Conservation (phyloP, 306 rosid species). For the Alnus rubra region DNA sequence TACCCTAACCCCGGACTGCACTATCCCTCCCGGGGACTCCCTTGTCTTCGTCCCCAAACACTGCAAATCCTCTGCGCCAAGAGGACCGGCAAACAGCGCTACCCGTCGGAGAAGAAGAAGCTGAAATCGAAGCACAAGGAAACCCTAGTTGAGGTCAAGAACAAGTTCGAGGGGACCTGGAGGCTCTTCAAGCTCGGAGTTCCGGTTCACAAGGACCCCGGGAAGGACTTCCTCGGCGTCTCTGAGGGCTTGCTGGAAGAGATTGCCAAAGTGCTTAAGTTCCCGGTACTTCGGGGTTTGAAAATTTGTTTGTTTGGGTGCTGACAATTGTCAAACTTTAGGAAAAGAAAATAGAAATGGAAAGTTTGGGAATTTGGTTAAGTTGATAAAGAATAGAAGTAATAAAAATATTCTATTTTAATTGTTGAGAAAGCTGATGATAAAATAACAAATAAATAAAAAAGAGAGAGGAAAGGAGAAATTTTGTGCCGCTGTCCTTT, state of each 20-base stretch:
- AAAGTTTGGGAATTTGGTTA: neutral
- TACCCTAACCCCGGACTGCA: slow-evolving; percentile 19
- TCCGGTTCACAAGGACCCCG: slow-evolving; percentile 69
- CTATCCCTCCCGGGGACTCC: slow-evolving; percentile 11
- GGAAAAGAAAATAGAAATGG: neutral
- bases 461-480: neutral
- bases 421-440: neutral
- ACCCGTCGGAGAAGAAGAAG: slow-evolving; percentile 92
- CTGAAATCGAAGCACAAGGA: slow-evolving; percentile 62
- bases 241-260: slow-evolving; percentile 68
- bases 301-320: neutral
- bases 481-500: no score
- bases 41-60: slow-evolving; percentile 35
- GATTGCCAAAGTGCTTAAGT: slow-evolving; percentile 72
- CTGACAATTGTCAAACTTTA: slow-evolving; percentile 3
- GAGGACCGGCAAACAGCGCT: slow-evolving; percentile 78
- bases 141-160: slow-evolving; percentile 24
- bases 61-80: slow-evolving; percentile 47
- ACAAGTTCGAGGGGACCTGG: slow-evolving; percentile 79
- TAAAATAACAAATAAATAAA: neutral
- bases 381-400: neutral
- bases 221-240: slow-evolving; percentile 69
- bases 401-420: neutral
- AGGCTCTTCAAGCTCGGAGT: slow-evolving; percentile 78
- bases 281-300: slow-evolving; percentile 52